phyloP scores from a whole-genome alignment of 352 stramenopile species.

The Phytophthora lateralis region DNA sequence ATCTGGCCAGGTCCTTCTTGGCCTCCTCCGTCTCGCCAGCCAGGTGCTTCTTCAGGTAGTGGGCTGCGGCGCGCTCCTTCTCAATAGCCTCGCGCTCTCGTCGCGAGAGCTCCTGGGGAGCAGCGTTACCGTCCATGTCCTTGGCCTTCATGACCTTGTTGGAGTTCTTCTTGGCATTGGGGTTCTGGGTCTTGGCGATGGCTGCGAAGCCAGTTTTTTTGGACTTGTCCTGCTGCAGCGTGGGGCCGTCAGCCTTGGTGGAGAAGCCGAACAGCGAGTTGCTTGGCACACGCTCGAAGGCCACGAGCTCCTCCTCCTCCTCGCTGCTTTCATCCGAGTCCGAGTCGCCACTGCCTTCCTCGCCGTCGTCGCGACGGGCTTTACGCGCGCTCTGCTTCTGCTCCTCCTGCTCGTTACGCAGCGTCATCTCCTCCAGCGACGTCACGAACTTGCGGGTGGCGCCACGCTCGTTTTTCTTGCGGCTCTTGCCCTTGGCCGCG shows the following conservation, averaged over 20 bases:
- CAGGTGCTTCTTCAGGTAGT: constrained; percentile 87
- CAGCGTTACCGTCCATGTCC: constrained; percentile 67
- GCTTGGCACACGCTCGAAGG: constrained; percentile 79
- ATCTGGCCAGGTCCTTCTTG: constrained; percentile 84
- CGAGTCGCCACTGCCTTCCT: constrained; percentile 46
- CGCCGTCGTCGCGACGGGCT: constrained; percentile 62
- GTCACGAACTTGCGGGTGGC: constrained; percentile 80
- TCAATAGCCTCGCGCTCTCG: constrained; percentile 88
- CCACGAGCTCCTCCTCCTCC: constrained; percentile 57
- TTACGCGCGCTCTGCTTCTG: constrained; percentile 74
- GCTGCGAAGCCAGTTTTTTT: constrained; percentile 76
- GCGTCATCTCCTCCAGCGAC: constrained; percentile 83
- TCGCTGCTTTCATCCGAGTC: constrained; percentile 60
- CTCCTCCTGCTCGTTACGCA: constrained; percentile 76
- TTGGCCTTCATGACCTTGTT: constrained; percentile 90
- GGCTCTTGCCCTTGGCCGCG: constrained; percentile 55
- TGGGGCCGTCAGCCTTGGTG: constrained; percentile 57
- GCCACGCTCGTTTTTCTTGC: constrained; percentile 82
- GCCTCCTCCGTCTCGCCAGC: constrained; percentile 86
- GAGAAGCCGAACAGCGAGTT: constrained; percentile 79
- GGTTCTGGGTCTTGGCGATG: constrained; percentile 85
- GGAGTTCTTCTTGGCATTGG: constrained; percentile 66
- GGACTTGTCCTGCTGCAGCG: constrained; percentile 56
- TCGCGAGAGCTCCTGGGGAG: constrained; percentile 76
- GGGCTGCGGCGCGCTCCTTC: constrained; percentile 73